A percentile compares a stretch with the other conserved stretches of the same genome.
Evolutionary conservation across 306 rosid genomes (phyloP).

Genomic region (Boehmeria nivea): DNA sequence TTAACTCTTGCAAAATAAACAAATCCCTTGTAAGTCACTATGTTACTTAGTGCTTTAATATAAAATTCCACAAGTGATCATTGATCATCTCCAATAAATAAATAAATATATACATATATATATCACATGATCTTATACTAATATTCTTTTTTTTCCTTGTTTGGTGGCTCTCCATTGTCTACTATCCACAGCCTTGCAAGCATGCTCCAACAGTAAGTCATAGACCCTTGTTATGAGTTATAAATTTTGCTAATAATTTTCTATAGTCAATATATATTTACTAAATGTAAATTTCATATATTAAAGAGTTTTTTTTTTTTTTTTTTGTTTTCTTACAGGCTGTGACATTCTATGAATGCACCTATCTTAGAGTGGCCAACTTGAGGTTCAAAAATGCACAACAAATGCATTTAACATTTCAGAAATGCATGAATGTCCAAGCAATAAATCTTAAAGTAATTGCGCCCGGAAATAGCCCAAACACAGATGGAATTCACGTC

Average conservation of each 20-base stretch:
- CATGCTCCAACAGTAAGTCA: conserved; percentile 67
- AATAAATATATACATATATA: too few species aligned
- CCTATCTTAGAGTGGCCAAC: conserved; percentile 36
- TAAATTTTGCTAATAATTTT: too few species aligned
- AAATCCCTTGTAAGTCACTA: conserved; percentile 34
- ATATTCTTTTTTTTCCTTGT: not conserved
- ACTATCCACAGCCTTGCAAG: conserved; percentile 59
- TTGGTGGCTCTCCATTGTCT: conserved; percentile 6
- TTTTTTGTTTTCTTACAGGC: conserved; percentile 39
- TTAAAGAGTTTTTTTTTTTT: not conserved
- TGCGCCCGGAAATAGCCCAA: conserved; percentile 76
- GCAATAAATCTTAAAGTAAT: conserved; percentile 35
- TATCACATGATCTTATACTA: not conserved
- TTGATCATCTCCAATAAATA: not conserved
- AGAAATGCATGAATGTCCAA: conserved; percentile 41
- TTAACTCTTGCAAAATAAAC: conserved; percentile 67
- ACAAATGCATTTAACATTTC: conserved; percentile 58
- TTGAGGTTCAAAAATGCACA: conserved; percentile 53
- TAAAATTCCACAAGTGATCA: too few species aligned
- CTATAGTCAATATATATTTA: too few species aligned
- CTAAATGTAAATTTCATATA: not conserved
- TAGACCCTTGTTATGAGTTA: too few species aligned
- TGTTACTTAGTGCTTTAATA: not conserved
- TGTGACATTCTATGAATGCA: conserved; percentile 54
- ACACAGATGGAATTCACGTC: conserved; percentile 90